Evolutionary conservation across 352 stramenopile species (phyloP), one percentile per base, ranked within the genome.

Genomic region (Phytophthora aleatoria): DNA sequence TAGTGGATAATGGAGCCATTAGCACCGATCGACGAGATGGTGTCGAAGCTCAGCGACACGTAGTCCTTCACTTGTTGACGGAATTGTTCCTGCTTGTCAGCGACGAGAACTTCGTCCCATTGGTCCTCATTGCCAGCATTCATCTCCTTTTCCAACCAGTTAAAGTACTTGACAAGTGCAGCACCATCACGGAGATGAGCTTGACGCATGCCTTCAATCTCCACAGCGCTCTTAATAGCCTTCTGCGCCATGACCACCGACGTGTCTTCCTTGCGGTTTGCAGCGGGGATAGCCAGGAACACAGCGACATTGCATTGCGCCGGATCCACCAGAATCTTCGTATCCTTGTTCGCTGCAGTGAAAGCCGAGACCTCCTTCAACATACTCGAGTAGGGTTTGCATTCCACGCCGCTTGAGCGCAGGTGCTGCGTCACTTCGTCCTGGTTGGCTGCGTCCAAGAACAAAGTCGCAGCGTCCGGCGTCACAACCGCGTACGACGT

Each of bases 1-100:
- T 98, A 98, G 74, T 98, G 93, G 54, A 99, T 98, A 69, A 99
- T 98, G 10, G 98, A 95, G 58, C 96, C 98, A 74, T 99, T 99
- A 6, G 81, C 50, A 10, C 96, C 97, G 54, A 97, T 92, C 31
- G 97, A 97, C 15, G 97, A 98, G 69, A 99, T 99, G 13, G 98
- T 99, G 36, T 97, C 95, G 64, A 99, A 99, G 58, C 84, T 98
- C 44, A 97, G 83, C 54, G 96, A 97, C 20, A 97, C 74, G 62
- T 95, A 99, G 36, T 87, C 81, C 4, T 91, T 84, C 77, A 91
- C 82, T 64, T 94, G 65, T 31, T 90, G 75, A 41, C 97, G 86
- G 55, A 96, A 89, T 41, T 81, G 59, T 48, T 97, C 92, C 49
- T 99, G 79, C 42, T 97, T 95, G 61, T 97, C 77, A 48, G 97